Percentiles rank a stretch among this genome's conserved stretches.
Evolutionary conservation across 2,329 filamentous ascomycete genomes (phyloP).

Genomic region (Xylaria multiplex): DNA sequence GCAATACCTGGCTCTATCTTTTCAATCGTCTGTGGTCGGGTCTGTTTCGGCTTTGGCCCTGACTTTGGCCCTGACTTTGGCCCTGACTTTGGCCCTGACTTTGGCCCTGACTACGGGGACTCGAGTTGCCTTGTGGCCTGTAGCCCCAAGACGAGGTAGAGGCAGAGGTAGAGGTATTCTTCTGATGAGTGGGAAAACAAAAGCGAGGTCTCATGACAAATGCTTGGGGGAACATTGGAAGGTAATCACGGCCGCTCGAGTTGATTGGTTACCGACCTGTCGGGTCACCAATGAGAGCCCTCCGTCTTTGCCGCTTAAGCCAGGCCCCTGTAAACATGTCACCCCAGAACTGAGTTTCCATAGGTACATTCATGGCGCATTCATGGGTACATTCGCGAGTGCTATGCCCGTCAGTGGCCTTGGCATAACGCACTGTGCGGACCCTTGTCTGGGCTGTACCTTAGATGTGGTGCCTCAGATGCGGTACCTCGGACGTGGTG

Average conservation of each 20-base stretch:
- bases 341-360: constrained; percentile 13
- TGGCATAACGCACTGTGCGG: constrained; percentile 28
- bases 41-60: neutral
- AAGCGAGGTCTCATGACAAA: constrained; percentile 32
- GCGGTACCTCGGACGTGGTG: too few species aligned
- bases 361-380: neutral
- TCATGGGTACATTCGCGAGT: neutral
- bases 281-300: constrained; percentile 37
- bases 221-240: constrained; percentile 21
- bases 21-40: constrained; percentile 11
- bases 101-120: constrained; percentile 6
- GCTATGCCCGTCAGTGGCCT: neutral
- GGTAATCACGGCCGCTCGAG: constrained; percentile 2
- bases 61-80: constrained; percentile 2
- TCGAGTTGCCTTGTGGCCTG: constrained; percentile 20
- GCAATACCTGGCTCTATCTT: constrained; percentile 2
- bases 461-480: neutral
- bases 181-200: constrained; percentile 6
- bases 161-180: neutral
- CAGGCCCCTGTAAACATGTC: constrained; percentile 8
- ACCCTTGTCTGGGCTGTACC: constrained; percentile 1
- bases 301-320: constrained; percentile 30
- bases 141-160: constrained; percentile 3
- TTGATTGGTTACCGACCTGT: constrained; percentile 45
- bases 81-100: neutral